Evolutionary conservation across 768 basidiomycete species (phyloP), one percentile per base, ranked within the genome.

Genomic region (Lactarius indigo): DNA sequence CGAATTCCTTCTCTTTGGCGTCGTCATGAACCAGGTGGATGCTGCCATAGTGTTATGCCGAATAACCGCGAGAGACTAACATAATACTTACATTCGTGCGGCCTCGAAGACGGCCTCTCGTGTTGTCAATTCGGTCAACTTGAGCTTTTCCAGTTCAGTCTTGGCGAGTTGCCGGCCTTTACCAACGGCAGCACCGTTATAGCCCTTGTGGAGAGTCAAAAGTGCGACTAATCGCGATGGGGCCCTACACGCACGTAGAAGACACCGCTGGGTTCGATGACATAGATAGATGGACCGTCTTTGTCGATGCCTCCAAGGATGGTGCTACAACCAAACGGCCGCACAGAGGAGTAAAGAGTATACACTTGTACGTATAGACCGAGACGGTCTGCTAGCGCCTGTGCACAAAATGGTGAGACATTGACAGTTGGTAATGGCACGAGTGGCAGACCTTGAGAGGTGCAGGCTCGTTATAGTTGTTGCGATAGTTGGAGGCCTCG

Each of bases 131-230:
- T 92, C 91, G 7, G 88, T 79, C 41, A 96, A 81, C 70, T 95
- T 90, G 69, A 98, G 87, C 78, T 99, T 99, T 79, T 99, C 97
- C 58, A 99, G 78, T 77, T 98, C 97, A 9, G 96, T 98, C 84
- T 98, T 98, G 23, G 97, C 97, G 68, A 98, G 82, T 74, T 97
- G 94, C 64, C 92, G 88, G n/a, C 97, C 97, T 77, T 98, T 99
- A 62, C 97, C 97, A 33, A 96, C 89, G n/a, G 97, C 97, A 17
- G 92, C 92, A 31, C 95, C 96, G 65, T 95, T 84, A 78, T 98
- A 98, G 35, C 97, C 97, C 94, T 96, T 71, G 20, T 59, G 18
- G 35, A 33, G 33, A 8, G 35, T 35, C 63, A 55, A 61, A 4
- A 55, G 64, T 47, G 8, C 63, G 15, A 12, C 35, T 5, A 10